Base-by-base conservation (phyloP, 305 asterid genomes). In the Caryopteris hybrid region DNA sequence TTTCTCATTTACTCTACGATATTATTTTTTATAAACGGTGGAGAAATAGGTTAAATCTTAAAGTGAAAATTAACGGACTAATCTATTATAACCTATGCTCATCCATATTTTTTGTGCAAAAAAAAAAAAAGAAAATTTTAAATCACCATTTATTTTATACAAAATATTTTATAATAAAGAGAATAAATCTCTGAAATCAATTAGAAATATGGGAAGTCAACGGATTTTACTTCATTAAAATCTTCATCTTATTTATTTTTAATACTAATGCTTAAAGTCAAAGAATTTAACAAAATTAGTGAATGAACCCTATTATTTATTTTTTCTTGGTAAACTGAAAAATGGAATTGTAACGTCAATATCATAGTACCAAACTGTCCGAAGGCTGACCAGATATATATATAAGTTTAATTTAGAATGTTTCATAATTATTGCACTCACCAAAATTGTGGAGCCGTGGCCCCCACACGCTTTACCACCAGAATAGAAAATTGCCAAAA, bases 401-500 rank as follows among this genome's bases (percentile, higher is more conserved):
- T 36, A 1, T 34, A 57, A 13, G 27, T 17, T 47, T 8, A 11
- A 25, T 57, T 38, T 12, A 16, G 61, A 64, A 63, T 29, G 42
- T 71, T 14, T 8, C 0, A 3, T 46, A 38, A 55, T 56, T 17
- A 57, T 38, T 48, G 20, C 2, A 60, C 8, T 5, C 63, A 60
- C 62, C 62, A 50, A 51, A 61, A 38, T 16, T 16, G 45, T 59
- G 68, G 50, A 58, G 38, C 70, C 59, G 12, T 20, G 51, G 53
- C 38, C 13, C 68, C 76, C 79, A 75, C 79, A 48, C 79, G 76
- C 72, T 8, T 6, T 8, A 61, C 61, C 14, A 60, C 64, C 45
- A 65, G 33, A 66, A 11, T 18, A 22, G 16, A 21, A 43, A 62
- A 54, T 45, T 45, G 43, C 12, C 20, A 17, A 18, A 0, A 12